Evolutionary conservation across 2,329 filamentous ascomycete genomes (phyloP).

Genomic region (Onygena corvina): DNA sequence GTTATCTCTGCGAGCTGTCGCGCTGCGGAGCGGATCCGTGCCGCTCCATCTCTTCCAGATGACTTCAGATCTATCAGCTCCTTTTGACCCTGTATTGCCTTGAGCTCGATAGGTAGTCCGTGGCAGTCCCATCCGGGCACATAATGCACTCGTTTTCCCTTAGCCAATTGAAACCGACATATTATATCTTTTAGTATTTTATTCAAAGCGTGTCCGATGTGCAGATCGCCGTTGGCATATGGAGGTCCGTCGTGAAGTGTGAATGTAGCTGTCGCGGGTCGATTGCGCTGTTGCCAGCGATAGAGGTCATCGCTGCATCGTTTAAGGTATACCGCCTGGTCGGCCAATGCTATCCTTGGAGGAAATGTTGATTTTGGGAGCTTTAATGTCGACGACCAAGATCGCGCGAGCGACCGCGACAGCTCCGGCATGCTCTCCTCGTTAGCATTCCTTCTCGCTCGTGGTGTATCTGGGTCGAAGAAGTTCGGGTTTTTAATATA

Average conservation of each 20-base stretch:
- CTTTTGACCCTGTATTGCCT: conserved; percentile 59
- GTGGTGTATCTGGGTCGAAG: not conserved
- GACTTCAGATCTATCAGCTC: conserved; percentile 27
- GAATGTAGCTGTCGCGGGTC: conserved; percentile 48
- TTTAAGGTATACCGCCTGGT: conserved; percentile 50
- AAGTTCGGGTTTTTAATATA: not conserved
- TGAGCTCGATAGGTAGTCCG: conserved; percentile 91
- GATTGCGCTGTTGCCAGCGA: conserved; percentile 58
- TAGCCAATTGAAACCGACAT: conserved; percentile 64
- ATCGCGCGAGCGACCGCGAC: conserved; percentile 15
- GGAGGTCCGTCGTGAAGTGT: conserved; percentile 90
- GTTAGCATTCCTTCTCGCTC: conserved; percentile 4
- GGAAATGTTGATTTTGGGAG: conserved; percentile 65
- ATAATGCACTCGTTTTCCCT: conserved; percentile 66
- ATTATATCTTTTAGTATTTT: conserved; percentile 96
- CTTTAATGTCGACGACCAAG: conserved; percentile 60
- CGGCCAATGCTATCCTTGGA: conserved; percentile 33
- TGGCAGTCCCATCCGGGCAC: conserved; percentile 97
- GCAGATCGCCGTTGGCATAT: conserved; percentile 85
- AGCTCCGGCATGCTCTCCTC: conserved; percentile 16
- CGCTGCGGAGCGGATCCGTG: conserved; percentile 44
- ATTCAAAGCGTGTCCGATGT: conserved; percentile 90
- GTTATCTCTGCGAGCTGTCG: conserved; percentile 44
- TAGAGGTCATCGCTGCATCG: conserved; percentile 82
- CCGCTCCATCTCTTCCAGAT: conserved; percentile 26